Evolutionary conservation across 2,329 filamentous ascomycete genomes (phyloP), one percentile per base, ranked within the genome.

Genomic region (Exophiala oligosperma): DNA sequence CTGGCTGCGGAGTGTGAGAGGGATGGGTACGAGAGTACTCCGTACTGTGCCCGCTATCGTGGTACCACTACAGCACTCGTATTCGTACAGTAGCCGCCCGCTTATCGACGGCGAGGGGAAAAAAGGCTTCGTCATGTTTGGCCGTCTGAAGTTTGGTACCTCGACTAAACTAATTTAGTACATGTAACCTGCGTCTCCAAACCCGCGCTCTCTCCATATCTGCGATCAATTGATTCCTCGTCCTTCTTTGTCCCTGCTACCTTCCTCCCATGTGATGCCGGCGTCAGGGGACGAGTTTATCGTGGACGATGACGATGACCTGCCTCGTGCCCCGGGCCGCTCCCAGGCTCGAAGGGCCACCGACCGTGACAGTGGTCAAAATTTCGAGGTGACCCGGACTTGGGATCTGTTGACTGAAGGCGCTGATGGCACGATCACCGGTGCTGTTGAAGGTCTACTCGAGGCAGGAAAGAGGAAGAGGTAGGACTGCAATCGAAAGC

Each of bases 391-490:
- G 40, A 74, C 76, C 26, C 70, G 79, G 63, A 80, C 79, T 21
- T 82, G 79, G 79, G 90, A 93, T 70, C 84, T 84, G 5, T 84
- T 92, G 35, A 83, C 90, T 50, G 91, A 94, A 74, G 87, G 88
- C 21, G 87, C 86, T 43, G 90, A 95, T 75, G 91, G 90, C 47
- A 87, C 86, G 57, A 85, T 96, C 65, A 87, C 86, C 57, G 84
- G 83, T 43, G 81, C 83, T 11, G 82, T 96, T 41, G 86, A 90
- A 64, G 87, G 88, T 23, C 75, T 89, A 29, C 81, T 92, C 49
- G 91, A 96, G 73, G 90, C 91, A 23, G 86, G 90, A 71, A 95
- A 95, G 79, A 85, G 92, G 59, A 87, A 86, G 71, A 80, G 85
- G 83, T 85, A 72, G 70, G 73, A 55, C 17, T 37, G 41, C 28